Base-by-base conservation (phyloP, 2,329 filamentous ascomycete genomes). In the Trichoderma arundinaceum region DNA sequence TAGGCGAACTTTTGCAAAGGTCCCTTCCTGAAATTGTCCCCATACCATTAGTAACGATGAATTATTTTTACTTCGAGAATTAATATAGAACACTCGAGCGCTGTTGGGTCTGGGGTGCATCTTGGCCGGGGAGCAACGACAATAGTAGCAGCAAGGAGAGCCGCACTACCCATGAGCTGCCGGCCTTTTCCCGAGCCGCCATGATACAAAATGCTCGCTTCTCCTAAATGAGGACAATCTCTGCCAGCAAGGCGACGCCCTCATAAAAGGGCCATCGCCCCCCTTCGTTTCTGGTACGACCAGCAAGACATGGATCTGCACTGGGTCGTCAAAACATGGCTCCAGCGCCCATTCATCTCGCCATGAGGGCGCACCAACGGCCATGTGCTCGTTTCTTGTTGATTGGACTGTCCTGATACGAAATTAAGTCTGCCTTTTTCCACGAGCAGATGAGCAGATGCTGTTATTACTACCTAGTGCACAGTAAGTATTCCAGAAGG, bases 51-150 rank as follows among this genome's bases (percentile, higher is more conserved):
- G 39, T 22, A 33, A 59, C 7, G 15, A 9, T 22, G 22, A 4
- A 35, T 10, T 60, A 60, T 60, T 49, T 60, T 60, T 39, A 12
- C 15, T 49, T 51, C 44, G 43, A 60, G 44, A 60, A 51, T 39
- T 22, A 60, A 49, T n/a, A 39, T 38, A 39, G 57, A 49, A 48
- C 12, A 7, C 44, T 12, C 6, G 2, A 48, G 15, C 10, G 44
- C 19, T 32, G 13, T 13, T 15, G 7, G 19, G 7, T 56, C 22
- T 22, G 17, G 17, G 1, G 1, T 17, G 52, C 52, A 43, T 32
- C 35, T 22, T 38, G 38, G 33, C 33, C 19, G 15, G 33, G 9
- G 19, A 48, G 33, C 22, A 28, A 28, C 4, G 22, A 4, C 22
- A 39, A 19, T 43, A 10, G 19, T 4, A 43, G 48, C 13, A 7